Evolutionary conservation across 768 basidiomycete species (phyloP), one percentile per base, ranked within the genome.

Genomic region (Leccinum disarticulatum): DNA sequence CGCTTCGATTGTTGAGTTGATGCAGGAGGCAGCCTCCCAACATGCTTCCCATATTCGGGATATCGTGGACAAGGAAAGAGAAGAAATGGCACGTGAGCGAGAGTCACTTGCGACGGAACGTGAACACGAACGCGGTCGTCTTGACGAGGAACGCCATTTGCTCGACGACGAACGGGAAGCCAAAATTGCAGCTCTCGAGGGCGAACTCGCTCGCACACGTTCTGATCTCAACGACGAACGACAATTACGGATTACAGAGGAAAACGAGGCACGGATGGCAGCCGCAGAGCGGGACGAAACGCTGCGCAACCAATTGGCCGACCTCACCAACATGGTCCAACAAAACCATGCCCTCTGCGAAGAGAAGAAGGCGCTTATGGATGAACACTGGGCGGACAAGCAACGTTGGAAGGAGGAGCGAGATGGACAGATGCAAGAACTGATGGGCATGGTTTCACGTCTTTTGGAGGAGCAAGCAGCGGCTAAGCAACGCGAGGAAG

Each of bases 311-410:
- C 90, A 91, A 63, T 72, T 94, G 14, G 75, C 70, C 4, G 90
- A 93, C 60, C 83, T 94, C 63, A 87, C 90, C 1, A 87, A 87
- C 62, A 69, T 91, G 55, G 77, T 93, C 14, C 84, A 88, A 57
- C 85, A 87, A 58, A 87, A 90, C 58, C 77, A 82, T 2, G 81
- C 85, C 35, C 78, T 81, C 52, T 80, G 81, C 36, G 81, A 83
- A 31, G 75, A 79, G 64, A 89, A 91, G 77, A 85, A 79, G 58
- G 79, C 80, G 15, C 58, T 82, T 17, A 79, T 80, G 75, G 87
- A 92, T 15, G 75, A 83, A 38, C 81, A 86, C 35, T 27, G 27
- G 79, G 77, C 76, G 7, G 84, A 85, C 61, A 91, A 91, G 71
- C 73, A 81, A 65, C 74, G 65, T 13, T 77, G 89, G 56, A 79